phyloP scores from a whole-genome alignment of 176 grass and related monocot genomes.

The maize (Zea mays) region Zm-B73-REFERENCE-NAM-5.0 NC_050104.1:154894501-154895000 shows the following conservation, averaged over 20 bases:
- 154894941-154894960: conserved; percentile 84
- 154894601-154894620: not conserved
- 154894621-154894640: not conserved
- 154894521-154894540: conserved; percentile 63
- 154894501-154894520: conserved; percentile 72
- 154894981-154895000: conserved; percentile 80
- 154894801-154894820: conserved; percentile 61
- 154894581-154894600: conserved; percentile 44
- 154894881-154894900: not conserved
- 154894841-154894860: conserved; percentile 54
- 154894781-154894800: conserved; percentile 74
- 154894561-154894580: conserved; percentile 58
- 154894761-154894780: conserved; percentile 62
- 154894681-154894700: conserved; percentile 45
- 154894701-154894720: conserved; percentile 63
- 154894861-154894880: conserved; percentile 47
- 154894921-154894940: not conserved
- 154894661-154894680: not conserved
- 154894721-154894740: conserved; percentile 64
- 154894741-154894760: conserved; percentile 57
- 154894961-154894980: conserved; percentile 75
- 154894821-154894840: conserved; percentile 35
- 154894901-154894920: not conserved
- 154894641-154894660: no score
- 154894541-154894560: conserved; percentile 61